Percentiles rank a stretch among this genome's conserved stretches.
Evolutionary conservation across 179 eudicot species (phyloP).

Genomic region (Silene coronaria): DNA sequence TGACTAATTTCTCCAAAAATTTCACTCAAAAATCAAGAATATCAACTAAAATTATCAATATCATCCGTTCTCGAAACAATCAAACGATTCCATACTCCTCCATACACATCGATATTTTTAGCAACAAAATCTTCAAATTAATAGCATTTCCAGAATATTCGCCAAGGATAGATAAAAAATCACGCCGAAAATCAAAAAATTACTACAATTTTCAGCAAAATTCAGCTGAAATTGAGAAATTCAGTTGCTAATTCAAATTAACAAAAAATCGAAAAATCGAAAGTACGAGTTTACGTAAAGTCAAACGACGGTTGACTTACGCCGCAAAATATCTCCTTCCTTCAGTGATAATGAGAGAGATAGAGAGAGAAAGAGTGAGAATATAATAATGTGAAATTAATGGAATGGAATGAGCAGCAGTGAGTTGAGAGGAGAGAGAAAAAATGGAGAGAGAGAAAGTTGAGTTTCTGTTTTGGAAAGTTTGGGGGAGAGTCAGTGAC

Average conservation of each 20-base stretch:
- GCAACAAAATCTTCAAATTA: constrained; percentile 2
- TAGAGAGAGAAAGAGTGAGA: too few relatives aligned
- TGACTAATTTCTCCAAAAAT: constrained; percentile 8
- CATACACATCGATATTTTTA: neutral
- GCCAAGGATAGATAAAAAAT: neutral
- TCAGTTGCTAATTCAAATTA: neutral
- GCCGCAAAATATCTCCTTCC: constrained; percentile 6
- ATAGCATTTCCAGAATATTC: neutral
- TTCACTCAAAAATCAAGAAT: constrained; percentile 12
- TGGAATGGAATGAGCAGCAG: neutral
- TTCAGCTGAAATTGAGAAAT: neutral
- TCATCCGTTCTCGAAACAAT: constrained; percentile 35
- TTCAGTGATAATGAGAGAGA: neutral
- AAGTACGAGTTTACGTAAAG: constrained; percentile 24
- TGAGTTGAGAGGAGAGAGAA: neutral
- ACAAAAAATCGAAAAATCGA: neutral
- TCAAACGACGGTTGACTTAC: constrained; percentile 31
- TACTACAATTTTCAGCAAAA: neutral
- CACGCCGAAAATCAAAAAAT: neutral
- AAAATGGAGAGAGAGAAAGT: neutral
- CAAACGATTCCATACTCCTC: constrained; percentile 41
- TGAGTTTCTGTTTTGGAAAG: too few relatives aligned
- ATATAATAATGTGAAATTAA: neutral
- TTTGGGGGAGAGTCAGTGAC: too few relatives aligned
- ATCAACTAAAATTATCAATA: constrained; percentile 11